phyloP scores from a whole-genome alignment of 2,329 filamentous ascomycete species.

The Cordyceps tenuipes region DNA sequence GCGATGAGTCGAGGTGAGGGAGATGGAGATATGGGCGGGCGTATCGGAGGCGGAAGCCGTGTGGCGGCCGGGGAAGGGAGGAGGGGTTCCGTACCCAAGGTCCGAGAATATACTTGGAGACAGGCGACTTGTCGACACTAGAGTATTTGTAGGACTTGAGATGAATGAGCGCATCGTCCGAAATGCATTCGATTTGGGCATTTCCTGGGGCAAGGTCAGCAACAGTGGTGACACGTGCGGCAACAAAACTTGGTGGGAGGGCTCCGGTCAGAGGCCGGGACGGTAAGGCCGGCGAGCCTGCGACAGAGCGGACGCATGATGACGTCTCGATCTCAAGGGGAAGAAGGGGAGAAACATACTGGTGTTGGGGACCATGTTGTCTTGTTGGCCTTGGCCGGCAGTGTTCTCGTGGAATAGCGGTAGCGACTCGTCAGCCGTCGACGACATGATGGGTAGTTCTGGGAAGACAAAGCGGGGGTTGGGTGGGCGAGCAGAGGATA shows the following conservation, averaged over 20 bases:
- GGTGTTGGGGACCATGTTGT: constrained; percentile 11
- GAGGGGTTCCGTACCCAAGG: constrained; percentile 67
- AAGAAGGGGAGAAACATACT: background rate
- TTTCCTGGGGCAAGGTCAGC: constrained; percentile 21
- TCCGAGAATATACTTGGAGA: constrained; percentile 87
- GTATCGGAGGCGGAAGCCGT: background rate
- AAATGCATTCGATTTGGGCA: constrained; percentile 65
- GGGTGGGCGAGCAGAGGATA: constrained; percentile 4
- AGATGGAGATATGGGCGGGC: constrained; percentile 4
- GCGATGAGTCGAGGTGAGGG: background rate
- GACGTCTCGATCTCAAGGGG: background rate
- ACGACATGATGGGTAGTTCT: constrained; percentile 9
- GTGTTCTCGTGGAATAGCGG: constrained; percentile 9
- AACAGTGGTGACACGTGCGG: background rate
- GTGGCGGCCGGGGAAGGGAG: background rate
- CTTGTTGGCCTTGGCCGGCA: background rate
- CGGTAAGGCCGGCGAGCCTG: background rate
- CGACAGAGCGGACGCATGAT: background rate
- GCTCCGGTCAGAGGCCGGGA: background rate
- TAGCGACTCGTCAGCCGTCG: constrained; percentile 5
- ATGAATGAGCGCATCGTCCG: constrained; percentile 82
- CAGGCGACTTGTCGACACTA: constrained; percentile 87
- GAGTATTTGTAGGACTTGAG: constrained; percentile 97
- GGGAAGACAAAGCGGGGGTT: constrained; percentile 3
- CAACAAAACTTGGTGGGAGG: background rate